Base-by-base conservation (phyloP, 352 stramenopile genomes). In the Globisporangium okanoganense region DNA sequence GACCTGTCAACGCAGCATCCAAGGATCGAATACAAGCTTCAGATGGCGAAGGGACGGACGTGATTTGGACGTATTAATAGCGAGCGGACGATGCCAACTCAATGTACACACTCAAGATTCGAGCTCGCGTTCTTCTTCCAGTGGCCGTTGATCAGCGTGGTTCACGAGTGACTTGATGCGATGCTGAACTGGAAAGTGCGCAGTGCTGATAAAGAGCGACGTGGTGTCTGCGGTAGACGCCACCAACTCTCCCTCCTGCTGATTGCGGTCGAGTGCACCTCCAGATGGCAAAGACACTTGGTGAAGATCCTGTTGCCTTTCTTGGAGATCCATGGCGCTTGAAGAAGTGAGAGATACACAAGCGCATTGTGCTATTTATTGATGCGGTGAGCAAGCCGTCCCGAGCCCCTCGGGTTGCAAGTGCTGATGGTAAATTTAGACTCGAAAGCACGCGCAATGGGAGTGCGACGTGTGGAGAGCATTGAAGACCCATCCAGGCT, bases 301-400 rank as follows among this genome's bases (percentile, higher is more conserved):
- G 18, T 18, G 27, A 20, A 24, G 24, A 14, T 31, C 25, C 16
- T 20, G 1, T 25, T 20, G 31, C 27, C 48, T 53, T 53, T 53
- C 47, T 53, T 14, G 25, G n/a, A 53, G 7, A n/a, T 24, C 2
- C 24, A 36, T 53, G 24, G 13, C 29, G 13, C 9, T 45, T 53
- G 47, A 12, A 38, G 25, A 36, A 31, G 29, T n/a, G 25, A 22
- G 25, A 52, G 14, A 35, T 24, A n/a, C 20, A 2, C 13, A 10
- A 12, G 16, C 5, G 47, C 22, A 6, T 18, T 14, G 40, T n/a
- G 48, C 27, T 55, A 40, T 55, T 53, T 55, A 55, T 55, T 55
- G 27, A 18, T 48, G 41, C 41, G n/a, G n/a, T n/a, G n/a, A n/a
- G n/a, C n/a, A n/a, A n/a, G n/a, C n/a, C n/a, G n/a, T n/a, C n/a